Conservation (phyloP, 176 grass and related monocot genomes). For the Musa troglodytarum region DNA sequence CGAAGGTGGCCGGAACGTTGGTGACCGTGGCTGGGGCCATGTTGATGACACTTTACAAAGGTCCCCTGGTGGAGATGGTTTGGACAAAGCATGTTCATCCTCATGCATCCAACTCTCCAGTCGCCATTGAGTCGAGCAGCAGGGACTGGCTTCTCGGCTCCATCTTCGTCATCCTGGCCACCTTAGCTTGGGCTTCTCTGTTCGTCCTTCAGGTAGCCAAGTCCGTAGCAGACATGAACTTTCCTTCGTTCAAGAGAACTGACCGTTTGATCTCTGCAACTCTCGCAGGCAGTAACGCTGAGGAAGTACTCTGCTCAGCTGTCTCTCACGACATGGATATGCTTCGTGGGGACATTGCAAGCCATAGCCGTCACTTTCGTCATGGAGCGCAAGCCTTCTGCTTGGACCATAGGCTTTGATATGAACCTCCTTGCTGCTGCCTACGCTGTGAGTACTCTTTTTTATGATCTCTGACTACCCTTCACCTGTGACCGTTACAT, state of each 20-base stretch:
- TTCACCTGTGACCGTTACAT: too few relatives aligned
- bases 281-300: slow-evolving; percentile 8
- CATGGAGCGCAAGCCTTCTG: slow-evolving; percentile 19
- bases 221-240: too few relatives aligned
- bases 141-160: slow-evolving; percentile 11
- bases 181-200: slow-evolving; percentile 13
- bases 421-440: slow-evolving; percentile 24
- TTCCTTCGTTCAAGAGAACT: background rate
- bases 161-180: slow-evolving; percentile 20
- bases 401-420: slow-evolving; percentile 10
- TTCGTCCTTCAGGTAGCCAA: slow-evolving; percentile 14
- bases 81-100: background rate
- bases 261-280: background rate
- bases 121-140: background rate
- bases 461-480: background rate
- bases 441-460: slow-evolving; percentile 10
- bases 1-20: slow-evolving; percentile 13
- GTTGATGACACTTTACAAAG: slow-evolving; percentile 19
- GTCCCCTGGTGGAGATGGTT: slow-evolving; percentile 8
- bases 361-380: slow-evolving; percentile 13
- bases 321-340: slow-evolving; percentile 6
- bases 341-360: slow-evolving; percentile 12
- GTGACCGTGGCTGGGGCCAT: slow-evolving; percentile 20
- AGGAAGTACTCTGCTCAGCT: slow-evolving; percentile 1
- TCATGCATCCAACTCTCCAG: background rate